Conservation (phyloP, 306 rosid species). For the Calophaca sinica region DNA sequence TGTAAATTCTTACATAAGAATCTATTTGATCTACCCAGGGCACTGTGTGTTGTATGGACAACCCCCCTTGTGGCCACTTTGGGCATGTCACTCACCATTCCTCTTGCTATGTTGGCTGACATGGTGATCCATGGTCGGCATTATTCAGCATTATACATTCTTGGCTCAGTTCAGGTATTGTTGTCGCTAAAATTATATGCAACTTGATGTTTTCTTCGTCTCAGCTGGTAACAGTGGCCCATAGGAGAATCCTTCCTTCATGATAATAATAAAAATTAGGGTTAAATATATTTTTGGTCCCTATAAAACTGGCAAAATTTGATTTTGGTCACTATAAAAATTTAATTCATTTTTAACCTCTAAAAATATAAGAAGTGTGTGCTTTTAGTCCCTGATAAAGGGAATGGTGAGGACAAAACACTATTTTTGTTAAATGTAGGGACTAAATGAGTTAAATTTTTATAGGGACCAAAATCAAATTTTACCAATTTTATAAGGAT, state of each 20-base stretch:
- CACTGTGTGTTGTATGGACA: conserved; percentile 97
- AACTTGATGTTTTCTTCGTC: conserved; percentile 23
- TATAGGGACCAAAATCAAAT: no score
- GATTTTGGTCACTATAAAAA: no score
- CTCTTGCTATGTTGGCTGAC: conserved; percentile 98
- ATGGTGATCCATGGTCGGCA: conserved; percentile 97
- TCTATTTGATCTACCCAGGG: conserved; percentile 63
- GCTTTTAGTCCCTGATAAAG: no score
- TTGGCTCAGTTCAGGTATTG: conserved; percentile 91
- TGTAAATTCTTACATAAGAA: conserved; percentile 30
- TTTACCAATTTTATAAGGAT: neutral
- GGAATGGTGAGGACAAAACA: no score
- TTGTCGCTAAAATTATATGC: neutral
- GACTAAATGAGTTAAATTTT: no score
- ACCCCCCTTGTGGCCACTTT: conserved; percentile 97
- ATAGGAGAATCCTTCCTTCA: neutral
- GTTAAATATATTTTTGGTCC: no score
- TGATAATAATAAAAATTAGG: no score
- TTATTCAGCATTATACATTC: conserved; percentile 86
- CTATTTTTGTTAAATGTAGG: no score
- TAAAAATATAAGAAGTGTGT: no score
- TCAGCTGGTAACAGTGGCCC: neutral
- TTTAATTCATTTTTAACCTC: no score
- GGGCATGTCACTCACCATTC: conserved; percentile 99
- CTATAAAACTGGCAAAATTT: no score